Conservation (phyloP, 176 grass and related monocot species). For the Lolium multiflorum region DNA sequence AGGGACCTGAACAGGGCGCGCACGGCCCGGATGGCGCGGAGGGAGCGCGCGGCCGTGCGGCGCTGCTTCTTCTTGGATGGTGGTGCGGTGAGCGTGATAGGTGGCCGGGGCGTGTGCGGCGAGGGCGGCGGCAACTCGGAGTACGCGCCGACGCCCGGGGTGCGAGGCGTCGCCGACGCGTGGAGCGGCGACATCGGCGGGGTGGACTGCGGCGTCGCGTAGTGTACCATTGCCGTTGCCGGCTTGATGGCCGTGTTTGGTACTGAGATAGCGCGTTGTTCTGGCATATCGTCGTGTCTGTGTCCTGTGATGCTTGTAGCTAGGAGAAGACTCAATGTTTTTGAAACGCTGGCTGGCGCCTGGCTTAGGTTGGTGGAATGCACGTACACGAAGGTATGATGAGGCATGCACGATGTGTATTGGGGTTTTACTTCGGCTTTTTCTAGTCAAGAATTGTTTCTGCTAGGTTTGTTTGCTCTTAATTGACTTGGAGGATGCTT, state of each 20-base stretch:
- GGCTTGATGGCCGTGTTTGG: constrained; percentile 21
- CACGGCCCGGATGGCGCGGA: constrained; percentile 67
- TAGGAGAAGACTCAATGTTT: background rate
- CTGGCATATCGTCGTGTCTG: background rate
- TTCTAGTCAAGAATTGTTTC: constrained; percentile 5
- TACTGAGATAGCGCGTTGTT: background rate
- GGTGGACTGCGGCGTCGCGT: constrained; percentile 54
- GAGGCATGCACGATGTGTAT: constrained; percentile 59
- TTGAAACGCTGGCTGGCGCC: constrained; percentile 28
- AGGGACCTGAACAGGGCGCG: constrained; percentile 85
- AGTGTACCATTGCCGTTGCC: constrained; percentile 36
- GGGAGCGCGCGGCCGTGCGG: constrained; percentile 46
- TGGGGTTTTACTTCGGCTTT: background rate
- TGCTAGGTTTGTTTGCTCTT: background rate
- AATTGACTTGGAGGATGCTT: background rate
- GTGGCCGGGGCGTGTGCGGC: constrained; percentile 53
- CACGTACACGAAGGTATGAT: constrained; percentile 37
- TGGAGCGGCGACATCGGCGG: constrained; percentile 67
- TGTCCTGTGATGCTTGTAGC: background rate
- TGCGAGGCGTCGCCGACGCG: constrained; percentile 51
- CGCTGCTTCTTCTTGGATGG: constrained; percentile 61
- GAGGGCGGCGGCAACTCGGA: constrained; percentile 43
- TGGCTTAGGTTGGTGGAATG: constrained; percentile 41
- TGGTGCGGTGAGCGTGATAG: constrained; percentile 70
- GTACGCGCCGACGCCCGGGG: constrained; percentile 39